phyloP scores from a whole-genome alignment of 148 eudicot genomes.

The Fallopia convolvulus region DNA sequence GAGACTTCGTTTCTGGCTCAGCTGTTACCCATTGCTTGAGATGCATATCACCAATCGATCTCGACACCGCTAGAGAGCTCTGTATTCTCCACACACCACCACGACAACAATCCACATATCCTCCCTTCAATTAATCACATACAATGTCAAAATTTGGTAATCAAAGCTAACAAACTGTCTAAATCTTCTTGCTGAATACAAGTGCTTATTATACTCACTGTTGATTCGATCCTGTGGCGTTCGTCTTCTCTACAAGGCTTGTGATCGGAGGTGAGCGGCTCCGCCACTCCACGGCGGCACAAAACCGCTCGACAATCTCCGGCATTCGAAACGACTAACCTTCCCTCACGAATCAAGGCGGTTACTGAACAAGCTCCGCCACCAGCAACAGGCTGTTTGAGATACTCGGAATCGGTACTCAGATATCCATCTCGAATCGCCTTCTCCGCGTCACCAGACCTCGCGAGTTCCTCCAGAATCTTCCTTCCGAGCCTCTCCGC shows the following conservation, averaged over 20 bases:
- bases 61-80: constrained; percentile 59
- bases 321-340: constrained; percentile 39
- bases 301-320: constrained; percentile 68
- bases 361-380: constrained; percentile 60
- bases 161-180: no score
- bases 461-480: constrained; percentile 23
- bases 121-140: constrained; percentile 38
- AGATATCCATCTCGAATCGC: constrained; percentile 38
- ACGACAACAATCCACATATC: constrained; percentile 37
- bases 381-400: constrained; percentile 38
- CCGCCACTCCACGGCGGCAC: constrained; percentile 39
- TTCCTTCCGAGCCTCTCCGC: constrained; percentile 44
- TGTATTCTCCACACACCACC: constrained; percentile 57
- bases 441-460: constrained; percentile 23
- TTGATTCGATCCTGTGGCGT: constrained; percentile 40
- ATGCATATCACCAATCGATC: constrained; percentile 61
- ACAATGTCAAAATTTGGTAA: no score
- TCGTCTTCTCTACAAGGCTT: constrained; percentile 46
- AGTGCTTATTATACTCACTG: constrained; percentile 26
- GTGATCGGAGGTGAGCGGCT: constrained; percentile 44
- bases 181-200: not conserved
- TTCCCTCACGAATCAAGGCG: constrained; percentile 38
- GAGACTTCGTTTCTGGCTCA: constrained; percentile 41
- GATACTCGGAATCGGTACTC: constrained; percentile 42
- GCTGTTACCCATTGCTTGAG: constrained; percentile 52